These are phyloP conservation scores for Cordyceps javanica DNA, from an alignment of 2,329 filamentous ascomycete genomes.

Conservation along the genomic window DNA sequence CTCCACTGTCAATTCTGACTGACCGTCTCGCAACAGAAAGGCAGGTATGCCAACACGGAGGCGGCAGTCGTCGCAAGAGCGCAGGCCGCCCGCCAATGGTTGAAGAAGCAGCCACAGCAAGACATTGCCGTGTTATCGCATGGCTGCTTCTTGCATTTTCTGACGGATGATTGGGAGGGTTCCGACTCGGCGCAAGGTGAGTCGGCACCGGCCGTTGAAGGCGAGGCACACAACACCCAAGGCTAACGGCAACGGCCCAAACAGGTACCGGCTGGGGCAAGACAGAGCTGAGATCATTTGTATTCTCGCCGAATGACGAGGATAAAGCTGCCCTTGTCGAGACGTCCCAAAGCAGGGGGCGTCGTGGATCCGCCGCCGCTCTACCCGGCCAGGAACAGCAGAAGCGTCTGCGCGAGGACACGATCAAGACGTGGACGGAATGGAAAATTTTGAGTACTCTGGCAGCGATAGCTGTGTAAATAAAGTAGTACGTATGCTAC, in stretches of 20 bases:
- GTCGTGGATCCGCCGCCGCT: constrained; percentile 25
- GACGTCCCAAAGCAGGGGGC: background rate
- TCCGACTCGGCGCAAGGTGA: constrained; percentile 30
- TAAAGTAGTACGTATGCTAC: background rate
- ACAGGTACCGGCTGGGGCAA: constrained; percentile 62
- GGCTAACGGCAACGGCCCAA: background rate
- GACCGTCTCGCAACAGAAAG: constrained; percentile 15
- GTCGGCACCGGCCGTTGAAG: constrained; percentile 7
- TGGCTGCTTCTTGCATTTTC: constrained; percentile 69
- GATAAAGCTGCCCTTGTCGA: constrained; percentile 14
- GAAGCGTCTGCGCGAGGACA: constrained; percentile 24
- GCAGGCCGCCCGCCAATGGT: constrained; percentile 46
- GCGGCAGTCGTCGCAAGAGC: constrained; percentile 51
- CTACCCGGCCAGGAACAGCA: constrained; percentile 34
- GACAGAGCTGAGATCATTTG: constrained; percentile 58
- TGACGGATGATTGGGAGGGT: constrained; percentile 68
- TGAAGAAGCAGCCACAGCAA: constrained; percentile 42
- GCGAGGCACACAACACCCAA: no score
- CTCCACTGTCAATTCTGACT: background rate
- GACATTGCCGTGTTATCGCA: constrained; percentile 70
- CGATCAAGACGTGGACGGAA: background rate
- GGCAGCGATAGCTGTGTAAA: background rate
- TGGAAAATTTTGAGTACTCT: background rate
- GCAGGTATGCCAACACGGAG: constrained; percentile 31
- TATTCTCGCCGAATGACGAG: constrained; percentile 42